phyloP scores from a whole-genome alignment of 2,329 filamentous ascomycete genomes.

The Pseudonectria buxi region DNA sequence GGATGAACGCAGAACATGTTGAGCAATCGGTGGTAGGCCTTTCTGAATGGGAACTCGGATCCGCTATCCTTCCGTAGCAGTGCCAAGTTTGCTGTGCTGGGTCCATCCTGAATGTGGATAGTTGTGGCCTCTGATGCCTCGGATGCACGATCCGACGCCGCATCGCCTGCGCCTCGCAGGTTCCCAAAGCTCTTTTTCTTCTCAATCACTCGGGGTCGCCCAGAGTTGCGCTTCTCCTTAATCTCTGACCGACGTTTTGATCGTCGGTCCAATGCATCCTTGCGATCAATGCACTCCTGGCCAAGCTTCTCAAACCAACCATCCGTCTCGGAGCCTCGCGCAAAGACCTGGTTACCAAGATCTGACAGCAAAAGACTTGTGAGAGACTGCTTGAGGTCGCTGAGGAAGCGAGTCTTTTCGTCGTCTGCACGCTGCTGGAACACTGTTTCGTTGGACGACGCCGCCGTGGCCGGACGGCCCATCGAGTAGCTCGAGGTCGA shows the following conservation, averaged over 20 bases:
- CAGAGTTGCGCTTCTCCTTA: constrained; percentile 38
- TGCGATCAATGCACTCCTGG: constrained; percentile 58
- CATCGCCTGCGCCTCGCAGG: constrained; percentile 46
- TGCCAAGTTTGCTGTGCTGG: constrained; percentile 22
- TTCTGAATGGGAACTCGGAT: constrained; percentile 68
- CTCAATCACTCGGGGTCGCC: constrained; percentile 48
- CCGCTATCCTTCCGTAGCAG: constrained; percentile 22
- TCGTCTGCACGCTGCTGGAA: constrained; percentile 55
- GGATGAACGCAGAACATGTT: constrained; percentile 84
- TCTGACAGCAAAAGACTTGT: constrained; percentile 85
- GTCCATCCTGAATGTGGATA: constrained; percentile 35
- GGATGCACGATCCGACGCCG: constrained; percentile 25
- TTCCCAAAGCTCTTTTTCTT: constrained; percentile 65
- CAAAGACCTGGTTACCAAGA: constrained; percentile 77
- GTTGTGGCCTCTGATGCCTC: constrained; percentile 33
- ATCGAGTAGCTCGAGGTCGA: constrained; percentile 42
- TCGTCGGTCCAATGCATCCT: constrained; percentile 47
- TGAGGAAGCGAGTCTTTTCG: constrained; percentile 72
- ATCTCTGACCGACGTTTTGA: constrained; percentile 34
- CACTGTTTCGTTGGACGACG: constrained; percentile 61
- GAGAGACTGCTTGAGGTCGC: constrained; percentile 69
- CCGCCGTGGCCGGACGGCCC: constrained; percentile 57
- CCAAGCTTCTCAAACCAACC: constrained; percentile 70
- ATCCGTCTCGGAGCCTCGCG: constrained; percentile 89
- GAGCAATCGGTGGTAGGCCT: constrained; percentile 72